Evolutionary conservation across 768 basidiomycete genomes (phyloP), one percentile per base, ranked within the genome.

Genomic region (Trametes elegans): DNA sequence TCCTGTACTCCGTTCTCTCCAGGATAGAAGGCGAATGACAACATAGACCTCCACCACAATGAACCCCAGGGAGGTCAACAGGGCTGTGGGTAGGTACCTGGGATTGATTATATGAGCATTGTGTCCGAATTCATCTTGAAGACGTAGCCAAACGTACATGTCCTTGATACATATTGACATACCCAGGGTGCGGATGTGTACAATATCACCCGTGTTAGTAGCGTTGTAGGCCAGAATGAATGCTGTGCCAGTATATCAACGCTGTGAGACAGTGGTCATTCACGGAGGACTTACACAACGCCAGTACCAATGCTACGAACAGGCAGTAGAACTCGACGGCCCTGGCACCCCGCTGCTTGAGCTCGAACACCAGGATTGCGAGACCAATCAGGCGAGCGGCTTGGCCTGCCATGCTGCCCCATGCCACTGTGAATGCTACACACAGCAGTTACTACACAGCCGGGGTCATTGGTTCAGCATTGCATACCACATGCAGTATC

Each of bases 401-500:
- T 53, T 73, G 68, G 3, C 69, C 64, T 3, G 76, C 66, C 65
- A 78, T 72, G 21, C 71, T 73, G n/a, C 73, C 71, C 77, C 74
- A 78, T 3, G 76, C 75, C 24, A 78, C 67, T 1, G 75, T 66
- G 55, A 78, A 78, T 7, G 75, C 78, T 79, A 50, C 3, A 10
- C 4, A 29, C 10, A 14, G 14, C 18, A 14, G 7, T 29, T 9
- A 40, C 13, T 26, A n/a, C 35, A 43, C 7, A 8, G 13, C 6
- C 26, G 44, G 7, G n/a, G 23, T 11, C 11, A 41, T 2, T 2
- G 3, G 18, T 21, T 27, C 4, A n/a, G 11, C 24, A 18, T 23
- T 1, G 41, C 59, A 18, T 34, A 63, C 62, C 55, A 40, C 62
- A 63, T n/a, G 55, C 55, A 14, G 49, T 42, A 23, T 60, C 45